Evolutionary conservation across 257 asterid genomes (phyloP).

Genomic region (Euphrasia confusa): DNA sequence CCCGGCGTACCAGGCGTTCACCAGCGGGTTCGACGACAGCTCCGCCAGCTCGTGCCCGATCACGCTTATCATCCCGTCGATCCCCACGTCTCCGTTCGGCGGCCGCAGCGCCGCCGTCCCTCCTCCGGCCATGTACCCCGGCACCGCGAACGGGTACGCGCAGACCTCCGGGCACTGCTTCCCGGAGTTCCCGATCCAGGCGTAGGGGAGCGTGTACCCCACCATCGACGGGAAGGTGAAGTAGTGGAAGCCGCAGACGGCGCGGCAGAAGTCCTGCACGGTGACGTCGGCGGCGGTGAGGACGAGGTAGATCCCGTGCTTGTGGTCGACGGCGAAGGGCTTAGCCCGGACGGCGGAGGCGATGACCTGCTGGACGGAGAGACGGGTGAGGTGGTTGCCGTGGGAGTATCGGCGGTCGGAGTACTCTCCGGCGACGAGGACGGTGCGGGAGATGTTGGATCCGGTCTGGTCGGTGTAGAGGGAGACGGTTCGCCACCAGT

Average conservation of each 20-base stretch:
- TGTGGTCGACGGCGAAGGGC: slow-evolving; percentile 80
- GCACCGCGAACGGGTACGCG: slow-evolving; percentile 82
- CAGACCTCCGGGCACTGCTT: slow-evolving; percentile 93
- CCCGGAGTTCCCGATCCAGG: slow-evolving; percentile 90
- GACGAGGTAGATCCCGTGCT: slow-evolving; percentile 74
- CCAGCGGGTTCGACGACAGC: slow-evolving; percentile 80
- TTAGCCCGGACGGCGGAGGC: slow-evolving; percentile 64
- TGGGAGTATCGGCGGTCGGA: slow-evolving; percentile 60
- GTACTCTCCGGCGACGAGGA: slow-evolving; percentile 73
- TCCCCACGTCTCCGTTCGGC: slow-evolving; percentile 73
- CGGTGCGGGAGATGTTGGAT: slow-evolving; percentile 61
- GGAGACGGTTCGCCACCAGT: slow-evolving; percentile 85
- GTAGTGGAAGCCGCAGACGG: slow-evolving; percentile 94
- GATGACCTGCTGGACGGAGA: slow-evolving; percentile 66
- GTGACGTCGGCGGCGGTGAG: slow-evolving; percentile 78
- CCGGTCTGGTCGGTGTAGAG: slow-evolving; percentile 87
- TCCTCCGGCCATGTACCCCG: slow-evolving; percentile 75
- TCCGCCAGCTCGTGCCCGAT: slow-evolving; percentile 93
- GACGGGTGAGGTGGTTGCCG: slow-evolving; percentile 61
- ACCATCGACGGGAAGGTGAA: slow-evolving; percentile 86
- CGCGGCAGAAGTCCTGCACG: slow-evolving; percentile 86
- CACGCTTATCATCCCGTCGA: slow-evolving; percentile 92
- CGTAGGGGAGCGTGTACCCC: slow-evolving; percentile 74
- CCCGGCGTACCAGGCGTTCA: slow-evolving; percentile 98
- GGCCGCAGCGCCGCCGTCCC: slow-evolving; percentile 54